Evolutionary conservation across 352 stramenopile species (phyloP).

Genomic region (Pythium phragmitis): DNA sequence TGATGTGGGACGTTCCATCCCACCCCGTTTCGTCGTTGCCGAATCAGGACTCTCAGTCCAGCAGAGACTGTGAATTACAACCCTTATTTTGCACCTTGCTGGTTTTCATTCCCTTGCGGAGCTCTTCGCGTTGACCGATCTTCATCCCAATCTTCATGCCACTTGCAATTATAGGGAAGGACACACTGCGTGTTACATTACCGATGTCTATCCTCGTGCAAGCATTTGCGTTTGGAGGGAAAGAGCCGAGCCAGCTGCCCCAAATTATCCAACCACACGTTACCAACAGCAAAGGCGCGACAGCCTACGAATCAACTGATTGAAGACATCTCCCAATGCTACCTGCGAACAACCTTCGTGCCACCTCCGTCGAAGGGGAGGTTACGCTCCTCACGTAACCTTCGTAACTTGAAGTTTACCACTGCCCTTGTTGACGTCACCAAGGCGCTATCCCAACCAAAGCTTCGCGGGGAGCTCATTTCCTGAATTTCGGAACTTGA

Average conservation of each 20-base stretch:
- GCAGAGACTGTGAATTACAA: no score
- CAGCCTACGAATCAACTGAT: slow-evolving; percentile 7
- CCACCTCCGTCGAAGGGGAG: not conserved
- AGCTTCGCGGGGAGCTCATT: not conserved
- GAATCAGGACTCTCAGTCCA: no score
- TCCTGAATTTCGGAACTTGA: not conserved
- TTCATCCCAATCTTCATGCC: no score
- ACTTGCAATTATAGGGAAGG: no score
- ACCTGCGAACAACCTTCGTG: slow-evolving; percentile 17
- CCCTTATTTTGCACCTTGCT: no score
- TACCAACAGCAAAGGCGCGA: slow-evolving; percentile 7
- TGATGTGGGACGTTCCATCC: not conserved
- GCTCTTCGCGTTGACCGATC: no score
- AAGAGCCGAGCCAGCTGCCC: slow-evolving; percentile 4
- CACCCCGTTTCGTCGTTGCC: no score
- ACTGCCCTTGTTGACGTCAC: slow-evolving; percentile 23
- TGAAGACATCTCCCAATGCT: slow-evolving; percentile 3
- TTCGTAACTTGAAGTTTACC: slow-evolving; percentile 29
- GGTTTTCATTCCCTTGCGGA: no score
- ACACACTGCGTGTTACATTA: no score
- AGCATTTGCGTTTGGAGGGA: not conserved
- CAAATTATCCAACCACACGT: slow-evolving; percentile 5
- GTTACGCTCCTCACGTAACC: slow-evolving; percentile 19
- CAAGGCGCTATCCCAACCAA: no score
- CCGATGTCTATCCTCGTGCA: no score